Evolutionary conservation across 805 yeast species (phyloP).

Genomic region (Debaryomyces maramus): DNA sequence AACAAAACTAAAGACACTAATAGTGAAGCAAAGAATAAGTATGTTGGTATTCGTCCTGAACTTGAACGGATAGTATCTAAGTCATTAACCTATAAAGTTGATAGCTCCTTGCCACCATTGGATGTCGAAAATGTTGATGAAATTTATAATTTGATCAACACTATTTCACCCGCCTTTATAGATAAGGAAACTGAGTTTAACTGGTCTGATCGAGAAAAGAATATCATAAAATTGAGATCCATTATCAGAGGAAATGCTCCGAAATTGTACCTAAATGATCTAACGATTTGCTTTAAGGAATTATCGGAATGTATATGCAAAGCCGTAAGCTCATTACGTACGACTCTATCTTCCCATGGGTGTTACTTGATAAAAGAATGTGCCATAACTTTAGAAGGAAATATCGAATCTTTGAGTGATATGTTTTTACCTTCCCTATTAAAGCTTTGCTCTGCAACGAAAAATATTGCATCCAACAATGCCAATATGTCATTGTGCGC

Average conservation of each 20-base stretch:
- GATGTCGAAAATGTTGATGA: constrained; percentile 25
- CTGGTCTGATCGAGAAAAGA: constrained; percentile 74
- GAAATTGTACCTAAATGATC: constrained; percentile 33
- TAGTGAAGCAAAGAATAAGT: no score
- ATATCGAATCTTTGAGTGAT: constrained; percentile 53
- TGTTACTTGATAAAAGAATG: constrained; percentile 77
- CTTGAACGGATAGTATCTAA: constrained; percentile 16
- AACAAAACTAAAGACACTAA: no score
- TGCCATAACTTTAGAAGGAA: constrained; percentile 38
- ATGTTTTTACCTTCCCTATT: constrained; percentile 47
- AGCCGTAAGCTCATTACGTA: constrained; percentile 71
- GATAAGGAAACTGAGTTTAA: constrained; percentile 85
- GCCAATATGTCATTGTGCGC: constrained; percentile 58
- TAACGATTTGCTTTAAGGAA: constrained; percentile 32
- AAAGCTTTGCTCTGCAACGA: constrained; percentile 58
- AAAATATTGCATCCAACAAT: constrained; percentile 60
- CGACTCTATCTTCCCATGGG: constrained; percentile 75
- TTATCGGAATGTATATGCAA: constrained; percentile 59
- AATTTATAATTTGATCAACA: constrained; percentile 17
- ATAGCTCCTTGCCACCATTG: constrained; percentile 33
- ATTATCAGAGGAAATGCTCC: constrained; percentile 59
- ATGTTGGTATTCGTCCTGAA: constrained; percentile 7
- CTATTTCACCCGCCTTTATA: constrained; percentile 43
- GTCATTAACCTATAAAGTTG: constrained; percentile 36
- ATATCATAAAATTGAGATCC: constrained; percentile 56